phyloP scores from a whole-genome alignment of 139 green algal species.

The Coelastrella sp. region DNA sequence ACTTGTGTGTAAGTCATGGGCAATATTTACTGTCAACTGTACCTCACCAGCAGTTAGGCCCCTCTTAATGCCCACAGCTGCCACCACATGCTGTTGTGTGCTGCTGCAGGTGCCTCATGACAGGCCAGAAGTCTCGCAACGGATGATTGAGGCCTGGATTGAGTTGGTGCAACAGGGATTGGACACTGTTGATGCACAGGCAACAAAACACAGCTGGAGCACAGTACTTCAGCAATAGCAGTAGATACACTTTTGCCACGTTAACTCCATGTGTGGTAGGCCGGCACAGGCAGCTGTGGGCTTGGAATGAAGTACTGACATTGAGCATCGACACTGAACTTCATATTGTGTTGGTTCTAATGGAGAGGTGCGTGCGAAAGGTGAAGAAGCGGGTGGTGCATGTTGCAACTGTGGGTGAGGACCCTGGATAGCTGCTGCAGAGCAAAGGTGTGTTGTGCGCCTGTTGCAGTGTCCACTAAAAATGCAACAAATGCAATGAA shows the following conservation, averaged over 20 bases:
- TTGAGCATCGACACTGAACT: neutral
- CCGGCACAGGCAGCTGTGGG: neutral
- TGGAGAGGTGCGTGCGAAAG: no score
- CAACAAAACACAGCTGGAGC: neutral
- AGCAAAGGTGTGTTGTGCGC: no score
- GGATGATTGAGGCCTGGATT: slow-evolving; percentile 54
- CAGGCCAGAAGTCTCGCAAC: slow-evolving; percentile 42
- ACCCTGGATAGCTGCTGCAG: no score
- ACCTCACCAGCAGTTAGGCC: no score
- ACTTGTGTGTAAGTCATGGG: no score
- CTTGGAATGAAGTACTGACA: neutral
- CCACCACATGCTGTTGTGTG: neutral
- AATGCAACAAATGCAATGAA: no score
- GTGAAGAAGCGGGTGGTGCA: no score
- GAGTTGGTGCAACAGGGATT: slow-evolving; percentile 24
- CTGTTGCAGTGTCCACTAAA: no score
- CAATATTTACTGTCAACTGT: no score
- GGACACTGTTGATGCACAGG: neutral
- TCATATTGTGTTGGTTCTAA: no score
- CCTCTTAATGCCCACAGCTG: no score
- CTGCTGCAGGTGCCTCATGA: slow-evolving; percentile 65
- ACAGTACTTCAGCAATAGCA: neutral
- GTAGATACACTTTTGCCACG: neutral
- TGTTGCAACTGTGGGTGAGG: no score
- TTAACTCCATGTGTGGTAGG: neutral